Evolutionary conservation across 2,329 filamentous ascomycete genomes (phyloP).

Genomic region (Lizonia empirigonia): DNA sequence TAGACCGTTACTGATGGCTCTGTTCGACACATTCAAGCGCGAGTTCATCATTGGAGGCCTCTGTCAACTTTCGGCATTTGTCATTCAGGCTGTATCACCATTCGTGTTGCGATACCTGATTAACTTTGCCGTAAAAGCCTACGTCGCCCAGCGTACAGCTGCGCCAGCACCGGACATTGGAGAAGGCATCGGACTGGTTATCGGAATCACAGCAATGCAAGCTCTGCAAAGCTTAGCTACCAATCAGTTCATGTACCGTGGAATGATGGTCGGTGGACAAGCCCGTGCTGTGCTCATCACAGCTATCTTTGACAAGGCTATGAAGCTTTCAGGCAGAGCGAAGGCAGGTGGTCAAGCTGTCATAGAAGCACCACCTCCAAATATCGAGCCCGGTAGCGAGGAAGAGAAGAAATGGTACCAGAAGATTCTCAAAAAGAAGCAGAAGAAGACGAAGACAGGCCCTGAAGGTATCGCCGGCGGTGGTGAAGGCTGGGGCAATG

Average conservation of each 20-base stretch:
- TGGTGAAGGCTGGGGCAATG: conserved; percentile 87
- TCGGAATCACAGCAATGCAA: conserved; percentile 88
- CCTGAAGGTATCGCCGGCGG: conserved; percentile 65
- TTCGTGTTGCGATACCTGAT: conserved; percentile 88
- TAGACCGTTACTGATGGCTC: conserved; percentile 75
- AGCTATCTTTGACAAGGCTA: conserved; percentile 88
- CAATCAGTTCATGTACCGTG: conserved; percentile 91
- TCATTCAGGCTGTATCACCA: conserved; percentile 79
- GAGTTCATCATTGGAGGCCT: conserved; percentile 87
- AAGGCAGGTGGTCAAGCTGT: conserved; percentile 74
- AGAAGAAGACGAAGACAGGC: conserved; percentile 50
- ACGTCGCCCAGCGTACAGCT: conserved; percentile 62
- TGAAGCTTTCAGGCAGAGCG: conserved; percentile 85
- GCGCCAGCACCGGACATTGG: conserved; percentile 70
- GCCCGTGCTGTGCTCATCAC: conserved; percentile 80
- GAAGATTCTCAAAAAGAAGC: conserved; percentile 52
- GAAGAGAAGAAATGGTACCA: conserved; percentile 59
- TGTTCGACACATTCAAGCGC: conserved; percentile 83
- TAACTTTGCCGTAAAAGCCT: conserved; percentile 80
- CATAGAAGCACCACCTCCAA: conserved; percentile 48
- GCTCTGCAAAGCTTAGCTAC: conserved; percentile 77
- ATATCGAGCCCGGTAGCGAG: conserved; percentile 55
- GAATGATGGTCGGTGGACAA: conserved; percentile 91
- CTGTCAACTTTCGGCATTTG: conserved; percentile 73
- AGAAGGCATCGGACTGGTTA: conserved; percentile 77